Percentiles rank a stretch among this genome's conserved stretches.
These are phyloP conservation scores for Polygonum maritimum DNA, from an alignment of 148 eudicot species.

Conservation along the genomic window DNA sequence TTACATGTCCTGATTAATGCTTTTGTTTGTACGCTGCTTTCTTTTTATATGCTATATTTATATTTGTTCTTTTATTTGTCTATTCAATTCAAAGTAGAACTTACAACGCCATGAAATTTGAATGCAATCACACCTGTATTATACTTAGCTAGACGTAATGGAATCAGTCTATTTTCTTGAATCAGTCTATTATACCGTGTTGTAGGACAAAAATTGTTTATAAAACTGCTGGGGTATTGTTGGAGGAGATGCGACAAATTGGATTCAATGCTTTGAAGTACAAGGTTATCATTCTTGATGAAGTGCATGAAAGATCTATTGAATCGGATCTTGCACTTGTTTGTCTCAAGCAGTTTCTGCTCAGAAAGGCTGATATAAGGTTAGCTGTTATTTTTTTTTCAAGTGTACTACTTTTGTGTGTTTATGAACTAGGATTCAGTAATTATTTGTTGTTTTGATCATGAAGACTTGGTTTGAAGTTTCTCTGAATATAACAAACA, in stretches of 20 bases:
- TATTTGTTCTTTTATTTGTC: no score
- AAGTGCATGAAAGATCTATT: conserved; percentile 98
- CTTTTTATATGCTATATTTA: not conserved
- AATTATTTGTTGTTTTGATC: not conserved
- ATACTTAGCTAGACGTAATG: not conserved
- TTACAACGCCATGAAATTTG: not conserved
- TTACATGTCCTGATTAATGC: not conserved
- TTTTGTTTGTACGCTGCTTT: not conserved
- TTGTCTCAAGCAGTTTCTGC: conserved; percentile 83
- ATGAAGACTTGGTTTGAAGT: not conserved
- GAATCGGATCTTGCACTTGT: conserved; percentile 98
- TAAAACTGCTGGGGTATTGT: conserved; percentile 93
- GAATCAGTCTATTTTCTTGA: not conserved
- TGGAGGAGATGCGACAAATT: conserved; percentile 91
- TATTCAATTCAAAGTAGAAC: not conserved
- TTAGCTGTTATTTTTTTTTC: conserved; percentile 9
- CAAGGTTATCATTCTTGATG: conserved; percentile 90
- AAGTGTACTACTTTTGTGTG: not conserved
- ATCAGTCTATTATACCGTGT: not conserved
- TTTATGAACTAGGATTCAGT: not conserved
- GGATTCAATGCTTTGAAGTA: conserved; percentile 77
- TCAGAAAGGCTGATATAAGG: conserved; percentile 67
- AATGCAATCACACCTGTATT: not conserved
- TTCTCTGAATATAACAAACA: no score
- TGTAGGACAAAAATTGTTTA: conserved; percentile 74